Evolutionary conservation across 352 stramenopile genomes (phyloP).

Genomic region (Phytophthora cajani): DNA sequence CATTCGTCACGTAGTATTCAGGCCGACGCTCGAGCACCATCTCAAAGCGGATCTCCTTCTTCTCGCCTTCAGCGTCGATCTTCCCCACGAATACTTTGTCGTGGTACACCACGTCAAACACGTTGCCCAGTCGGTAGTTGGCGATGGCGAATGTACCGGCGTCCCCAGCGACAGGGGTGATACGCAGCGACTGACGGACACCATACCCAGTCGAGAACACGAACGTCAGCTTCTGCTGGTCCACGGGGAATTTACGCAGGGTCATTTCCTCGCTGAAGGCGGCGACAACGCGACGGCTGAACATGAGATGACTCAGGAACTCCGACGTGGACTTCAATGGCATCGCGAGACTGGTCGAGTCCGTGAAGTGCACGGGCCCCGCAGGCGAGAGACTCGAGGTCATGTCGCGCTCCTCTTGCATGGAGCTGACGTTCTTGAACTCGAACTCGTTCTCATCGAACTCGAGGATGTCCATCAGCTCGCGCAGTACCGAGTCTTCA

Average conservation of each 20-base stretch:
- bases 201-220: slow-evolving; percentile 45
- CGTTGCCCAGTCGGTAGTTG: slow-evolving; percentile 64
- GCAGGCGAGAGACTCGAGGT: slow-evolving; percentile 35
- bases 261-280: slow-evolving; percentile 68
- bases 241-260: slow-evolving; percentile 61
- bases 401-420: slow-evolving; percentile 44
- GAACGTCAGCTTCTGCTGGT: slow-evolving; percentile 68
- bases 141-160: slow-evolving; percentile 52
- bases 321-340: slow-evolving; percentile 21
- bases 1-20: slow-evolving; percentile 66
- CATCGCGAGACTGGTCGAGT: slow-evolving; percentile 29
- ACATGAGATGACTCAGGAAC: slow-evolving; percentile 44
- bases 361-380: slow-evolving; percentile 32
- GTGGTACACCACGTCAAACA: slow-evolving; percentile 58
- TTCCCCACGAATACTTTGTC: slow-evolving; percentile 60
- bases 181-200: slow-evolving; percentile 39
- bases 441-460: slow-evolving; percentile 51
- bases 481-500: slow-evolving; percentile 49
- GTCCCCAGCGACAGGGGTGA: slow-evolving; percentile 41
- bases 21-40: slow-evolving; percentile 62
- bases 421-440: slow-evolving; percentile 50
- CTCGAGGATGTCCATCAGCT: slow-evolving; percentile 51
- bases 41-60: slow-evolving; percentile 58
- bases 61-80: slow-evolving; percentile 41
- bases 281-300: slow-evolving; percentile 46